These are phyloP conservation scores for Mytilinidion resinicola DNA, from an alignment of 495 filamentous ascomycete genomes.

Conservation along the genomic window DNA sequence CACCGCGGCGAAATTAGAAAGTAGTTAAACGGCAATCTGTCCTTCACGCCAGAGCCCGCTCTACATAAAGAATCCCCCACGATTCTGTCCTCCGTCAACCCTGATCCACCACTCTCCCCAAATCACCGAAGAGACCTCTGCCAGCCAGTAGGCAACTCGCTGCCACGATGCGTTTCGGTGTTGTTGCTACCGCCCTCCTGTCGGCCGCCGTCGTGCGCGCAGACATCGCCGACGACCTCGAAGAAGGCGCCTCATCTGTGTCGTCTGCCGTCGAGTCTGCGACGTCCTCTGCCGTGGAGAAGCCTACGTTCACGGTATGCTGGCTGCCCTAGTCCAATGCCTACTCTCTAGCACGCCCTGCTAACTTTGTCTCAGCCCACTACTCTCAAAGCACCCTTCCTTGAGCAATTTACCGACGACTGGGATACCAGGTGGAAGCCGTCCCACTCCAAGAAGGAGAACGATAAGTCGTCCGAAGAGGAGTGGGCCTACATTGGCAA, in stretches of 20 bases:
- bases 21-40: too few relatives aligned
- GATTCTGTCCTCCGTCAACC: too few relatives aligned
- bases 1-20: too few relatives aligned
- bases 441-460: slow-evolving; percentile 93
- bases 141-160: slow-evolving; percentile 19
- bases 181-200: slow-evolving; percentile 32
- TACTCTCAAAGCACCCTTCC: slow-evolving; percentile 82
- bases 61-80: too few relatives aligned
- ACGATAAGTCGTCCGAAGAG: slow-evolving; percentile 72
- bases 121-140: slow-evolving; percentile 13
- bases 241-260: slow-evolving; percentile 29
- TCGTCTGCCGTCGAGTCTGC: slow-evolving; percentile 40
- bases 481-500: slow-evolving; percentile 97
- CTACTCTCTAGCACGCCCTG: neutral
- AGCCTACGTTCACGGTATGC: slow-evolving; percentile 48
- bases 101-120: neutral
- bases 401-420: slow-evolving; percentile 96
- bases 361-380: slow-evolving; percentile 57
- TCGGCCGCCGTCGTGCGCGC: slow-evolving; percentile 36
- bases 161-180: slow-evolving; percentile 34
- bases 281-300: slow-evolving; percentile 54
- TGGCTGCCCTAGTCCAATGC: neutral
- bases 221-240: slow-evolving; percentile 26
- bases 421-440: slow-evolving; percentile 90
- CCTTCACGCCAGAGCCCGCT: too few relatives aligned